Evolutionary conservation across 768 basidiomycete species (phyloP).

Genomic region (Kwoniella dendrophila): DNA sequence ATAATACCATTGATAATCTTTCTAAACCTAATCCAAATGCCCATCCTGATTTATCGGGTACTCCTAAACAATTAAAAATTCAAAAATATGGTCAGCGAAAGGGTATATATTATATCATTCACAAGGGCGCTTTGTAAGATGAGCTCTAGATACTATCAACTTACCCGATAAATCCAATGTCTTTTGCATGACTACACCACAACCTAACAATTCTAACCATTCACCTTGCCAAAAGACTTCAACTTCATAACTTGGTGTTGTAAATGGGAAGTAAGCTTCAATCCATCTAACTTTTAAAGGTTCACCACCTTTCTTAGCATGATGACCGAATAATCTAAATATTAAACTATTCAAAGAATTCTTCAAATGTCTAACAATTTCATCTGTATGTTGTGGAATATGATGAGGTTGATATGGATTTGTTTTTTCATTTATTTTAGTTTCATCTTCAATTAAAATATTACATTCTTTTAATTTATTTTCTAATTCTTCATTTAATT

Average conservation of each 20-base stretch:
- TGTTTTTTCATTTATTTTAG: conserved; percentile 66
- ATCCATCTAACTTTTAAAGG: conserved; percentile 94
- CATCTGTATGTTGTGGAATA: conserved; percentile 69
- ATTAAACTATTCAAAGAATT: conserved; percentile 84
- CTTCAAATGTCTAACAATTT: conserved; percentile 84
- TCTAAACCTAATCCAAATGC: conserved; percentile 97
- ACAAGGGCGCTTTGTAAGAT: not conserved
- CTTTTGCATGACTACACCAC: conserved; percentile 84
- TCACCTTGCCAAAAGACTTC: conserved; percentile 94
- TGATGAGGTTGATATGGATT: conserved; percentile 84
- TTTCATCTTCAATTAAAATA: conserved; percentile 84
- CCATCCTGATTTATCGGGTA: conserved; percentile 82
- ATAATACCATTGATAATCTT: conserved; percentile 96
- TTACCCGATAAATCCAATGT: conserved; percentile 83
- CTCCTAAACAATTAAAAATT: conserved; percentile 58
- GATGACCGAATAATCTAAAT: conserved; percentile 73
- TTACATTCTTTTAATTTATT: conserved; percentile 68
- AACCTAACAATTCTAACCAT: conserved; percentile 96
- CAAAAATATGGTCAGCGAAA: not conserved
- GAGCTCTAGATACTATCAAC: conserved; percentile 38
- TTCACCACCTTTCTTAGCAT: conserved; percentile 61
- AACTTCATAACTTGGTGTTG: conserved; percentile 95
- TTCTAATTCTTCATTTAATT: conserved; percentile 70
- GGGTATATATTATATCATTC: not conserved
- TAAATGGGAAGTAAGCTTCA: conserved; percentile 97